phyloP scores from a whole-genome alignment of 352 stramenopile species.

The Pythium aquatile region DNA sequence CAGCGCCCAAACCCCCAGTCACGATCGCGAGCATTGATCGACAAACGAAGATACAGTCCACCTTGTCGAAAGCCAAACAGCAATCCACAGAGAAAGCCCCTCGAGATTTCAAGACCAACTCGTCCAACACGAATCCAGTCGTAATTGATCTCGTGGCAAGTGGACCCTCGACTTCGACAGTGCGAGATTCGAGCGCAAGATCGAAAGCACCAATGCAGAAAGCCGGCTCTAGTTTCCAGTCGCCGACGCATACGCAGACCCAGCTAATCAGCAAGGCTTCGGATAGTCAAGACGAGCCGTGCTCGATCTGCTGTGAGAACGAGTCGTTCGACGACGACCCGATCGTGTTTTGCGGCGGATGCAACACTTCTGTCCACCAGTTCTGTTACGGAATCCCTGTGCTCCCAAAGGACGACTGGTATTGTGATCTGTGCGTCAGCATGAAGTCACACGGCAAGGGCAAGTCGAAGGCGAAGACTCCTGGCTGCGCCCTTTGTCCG shows the following conservation, averaged over 20 bases:
- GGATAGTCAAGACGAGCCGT: slow-evolving; percentile 33
- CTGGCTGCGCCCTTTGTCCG: slow-evolving; percentile 63
- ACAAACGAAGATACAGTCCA: neutral
- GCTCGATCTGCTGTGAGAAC: slow-evolving; percentile 74
- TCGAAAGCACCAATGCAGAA: neutral
- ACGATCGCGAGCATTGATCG: neutral
- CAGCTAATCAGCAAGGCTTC: neutral
- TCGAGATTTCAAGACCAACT: neutral
- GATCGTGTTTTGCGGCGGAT: slow-evolving; percentile 91
- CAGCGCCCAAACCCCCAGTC: neutral
- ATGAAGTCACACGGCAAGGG: neutral
- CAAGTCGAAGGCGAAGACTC: slow-evolving; percentile 11
- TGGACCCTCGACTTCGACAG: neutral
- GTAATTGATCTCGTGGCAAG: slow-evolving; percentile 1
- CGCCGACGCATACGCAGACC: slow-evolving; percentile 1
- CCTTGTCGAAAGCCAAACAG: neutral
- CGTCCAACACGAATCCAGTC: neutral
- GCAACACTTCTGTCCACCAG: slow-evolving; percentile 85
- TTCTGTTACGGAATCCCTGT: slow-evolving; percentile 83
- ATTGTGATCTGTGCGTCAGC: slow-evolving; percentile 60
- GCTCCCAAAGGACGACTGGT: slow-evolving; percentile 79
- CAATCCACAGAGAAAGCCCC: neutral
- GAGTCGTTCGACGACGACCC: slow-evolving; percentile 87
- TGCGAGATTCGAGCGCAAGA: too few species aligned
- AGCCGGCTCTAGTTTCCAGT: neutral